Percentiles rank a stretch among this genome's conserved stretches.
These are phyloP conservation scores for Solidago caesia DNA, from an alignment of 129 eudicot species.

Conservation along the genomic window DNA sequence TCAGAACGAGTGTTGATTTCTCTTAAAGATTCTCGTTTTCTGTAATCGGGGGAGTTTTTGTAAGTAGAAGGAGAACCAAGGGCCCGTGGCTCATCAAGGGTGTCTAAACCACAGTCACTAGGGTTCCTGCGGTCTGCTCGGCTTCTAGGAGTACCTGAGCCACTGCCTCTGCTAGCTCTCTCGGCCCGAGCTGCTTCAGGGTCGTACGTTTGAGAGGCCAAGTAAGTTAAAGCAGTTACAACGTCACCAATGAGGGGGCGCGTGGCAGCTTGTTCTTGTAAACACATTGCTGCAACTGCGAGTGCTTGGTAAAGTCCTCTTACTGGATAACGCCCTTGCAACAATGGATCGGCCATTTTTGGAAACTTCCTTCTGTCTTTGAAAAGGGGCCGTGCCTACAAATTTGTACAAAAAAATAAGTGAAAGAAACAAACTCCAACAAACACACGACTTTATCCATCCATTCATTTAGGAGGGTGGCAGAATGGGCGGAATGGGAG, in stretches of 20 bases:
- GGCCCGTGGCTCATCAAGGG: constrained; percentile 44
- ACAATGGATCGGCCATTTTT: constrained; percentile 84
- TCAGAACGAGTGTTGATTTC: constrained; percentile 53
- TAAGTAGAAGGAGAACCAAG: constrained; percentile 67
- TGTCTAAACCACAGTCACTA: constrained; percentile 50
- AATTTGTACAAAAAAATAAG: not conserved
- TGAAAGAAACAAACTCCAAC: not conserved
- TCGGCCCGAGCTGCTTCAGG: constrained; percentile 63
- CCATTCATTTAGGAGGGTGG: no score
- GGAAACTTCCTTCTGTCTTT: constrained; percentile 93
- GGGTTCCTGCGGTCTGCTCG: constrained; percentile 56
- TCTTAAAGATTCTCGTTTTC: constrained; percentile 46
- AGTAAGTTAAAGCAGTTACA: constrained; percentile 81
- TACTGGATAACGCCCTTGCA: constrained; percentile 83
- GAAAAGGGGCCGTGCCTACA: constrained; percentile 87
- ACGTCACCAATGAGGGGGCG: constrained; percentile 89
- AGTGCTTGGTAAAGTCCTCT: constrained; percentile 97
- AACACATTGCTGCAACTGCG: constrained; percentile 98
- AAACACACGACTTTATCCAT: no score
- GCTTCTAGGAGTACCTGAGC: constrained; percentile 68
- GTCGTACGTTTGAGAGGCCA: constrained; percentile 86
- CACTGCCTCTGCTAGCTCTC: constrained; percentile 48
- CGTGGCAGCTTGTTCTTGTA: constrained; percentile 96
- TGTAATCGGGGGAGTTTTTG: constrained; percentile 80
- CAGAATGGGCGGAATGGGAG: no score